A percentile compares a stretch with the other conserved stretches of the same genome.
These are phyloP conservation scores for Mycena chlorophos DNA, from an alignment of 768 basidiomycete species.

Conservation along the genomic window DNA sequence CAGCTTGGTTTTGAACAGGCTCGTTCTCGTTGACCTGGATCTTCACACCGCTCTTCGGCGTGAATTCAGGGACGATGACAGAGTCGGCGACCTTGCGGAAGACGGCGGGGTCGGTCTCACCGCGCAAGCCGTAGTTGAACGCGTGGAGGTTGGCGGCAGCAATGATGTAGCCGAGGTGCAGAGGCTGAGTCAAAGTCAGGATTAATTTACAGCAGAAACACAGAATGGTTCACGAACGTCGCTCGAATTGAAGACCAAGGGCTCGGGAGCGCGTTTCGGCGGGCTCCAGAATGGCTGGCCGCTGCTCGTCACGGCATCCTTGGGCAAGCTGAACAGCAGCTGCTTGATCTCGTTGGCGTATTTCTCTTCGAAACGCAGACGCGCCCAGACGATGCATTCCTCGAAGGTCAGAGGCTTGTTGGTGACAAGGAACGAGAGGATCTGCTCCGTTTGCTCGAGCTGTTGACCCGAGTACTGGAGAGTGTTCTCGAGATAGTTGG, in stretches of 20 bases:
- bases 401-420: slow-evolving; percentile 95
- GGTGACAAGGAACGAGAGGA: slow-evolving; percentile 85
- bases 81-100: slow-evolving; percentile 85
- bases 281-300: slow-evolving; percentile 99
- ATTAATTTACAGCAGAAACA: slow-evolving; percentile 1
- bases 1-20: slow-evolving; percentile 60
- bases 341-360: slow-evolving; percentile 94
- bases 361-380: slow-evolving; percentile 91
- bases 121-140: slow-evolving; percentile 95
- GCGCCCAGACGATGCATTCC: slow-evolving; percentile 96
- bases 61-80: slow-evolving; percentile 87
- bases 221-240: slow-evolving; percentile 59
- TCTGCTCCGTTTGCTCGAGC: slow-evolving; percentile 84
- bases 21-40: slow-evolving; percentile 94
- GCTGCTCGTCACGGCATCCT: slow-evolving; percentile 86
- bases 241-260: slow-evolving; percentile 80
- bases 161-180: slow-evolving; percentile 86
- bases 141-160: slow-evolving; percentile 96
- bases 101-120: slow-evolving; percentile 72
- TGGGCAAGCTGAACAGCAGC: slow-evolving; percentile 89
- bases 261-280: slow-evolving; percentile 94
- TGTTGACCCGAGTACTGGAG: slow-evolving; percentile 92
- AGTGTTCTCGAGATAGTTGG: slow-evolving; percentile 89
- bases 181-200: slow-evolving; percentile 49
- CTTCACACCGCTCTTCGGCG: slow-evolving; percentile 89